Conservation (phyloP, 306 rosid genomes). For the Canavalia gladiata region DNA sequence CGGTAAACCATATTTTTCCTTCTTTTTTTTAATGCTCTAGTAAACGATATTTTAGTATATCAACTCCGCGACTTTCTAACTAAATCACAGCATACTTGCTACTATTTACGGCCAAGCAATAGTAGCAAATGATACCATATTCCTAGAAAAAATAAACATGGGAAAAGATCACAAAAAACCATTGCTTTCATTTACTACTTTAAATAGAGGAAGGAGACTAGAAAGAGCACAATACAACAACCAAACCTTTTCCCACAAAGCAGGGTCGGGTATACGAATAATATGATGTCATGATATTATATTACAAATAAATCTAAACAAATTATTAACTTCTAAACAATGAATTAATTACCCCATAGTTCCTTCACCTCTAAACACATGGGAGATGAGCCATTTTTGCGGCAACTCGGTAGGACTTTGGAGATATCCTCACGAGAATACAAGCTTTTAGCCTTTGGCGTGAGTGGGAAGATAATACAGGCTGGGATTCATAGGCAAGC, state of each 20-base stretch:
- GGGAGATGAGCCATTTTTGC: background rate
- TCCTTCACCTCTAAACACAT: background rate
- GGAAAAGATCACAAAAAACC: too few relatives aligned
- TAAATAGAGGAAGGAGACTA: too few relatives aligned
- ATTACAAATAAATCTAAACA: too few relatives aligned
- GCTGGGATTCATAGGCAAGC: background rate
- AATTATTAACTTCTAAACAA: too few relatives aligned
- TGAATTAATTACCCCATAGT: background rate
- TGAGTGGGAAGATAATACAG: background rate
- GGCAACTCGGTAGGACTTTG: background rate
- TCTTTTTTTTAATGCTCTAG: too few relatives aligned
- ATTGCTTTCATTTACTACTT: too few relatives aligned
- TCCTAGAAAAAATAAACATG: background rate
- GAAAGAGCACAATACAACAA: too few relatives aligned
- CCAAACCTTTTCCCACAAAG: too few relatives aligned
- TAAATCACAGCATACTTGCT: background rate
- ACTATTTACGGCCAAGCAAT: background rate
- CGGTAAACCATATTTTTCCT: too few relatives aligned
- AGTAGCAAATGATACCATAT: background rate
- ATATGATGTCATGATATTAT: too few relatives aligned
- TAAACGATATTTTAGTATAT: background rate
- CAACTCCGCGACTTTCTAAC: background rate
- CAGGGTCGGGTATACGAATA: too few relatives aligned
- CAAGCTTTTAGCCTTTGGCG: background rate
- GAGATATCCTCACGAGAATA: background rate